These are phyloP conservation scores for Paecilomyces sp. DNA, from an alignment of 2,329 filamentous ascomycete genomes.

Conservation along the genomic window DNA sequence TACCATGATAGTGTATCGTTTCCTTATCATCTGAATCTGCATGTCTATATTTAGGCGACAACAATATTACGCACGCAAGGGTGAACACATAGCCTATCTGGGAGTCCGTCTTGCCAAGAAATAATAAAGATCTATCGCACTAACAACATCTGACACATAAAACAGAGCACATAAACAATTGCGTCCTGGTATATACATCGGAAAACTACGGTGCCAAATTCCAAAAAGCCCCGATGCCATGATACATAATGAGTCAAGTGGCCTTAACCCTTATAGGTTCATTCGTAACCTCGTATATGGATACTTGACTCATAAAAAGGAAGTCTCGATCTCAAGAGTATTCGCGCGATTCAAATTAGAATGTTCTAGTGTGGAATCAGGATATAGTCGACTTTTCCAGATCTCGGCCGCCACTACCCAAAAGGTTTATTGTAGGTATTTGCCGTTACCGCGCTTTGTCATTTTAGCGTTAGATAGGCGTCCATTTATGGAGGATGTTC, in stretches of 20 bases:
- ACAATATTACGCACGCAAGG: background rate
- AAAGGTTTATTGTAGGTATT: background rate
- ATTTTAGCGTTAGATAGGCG: background rate
- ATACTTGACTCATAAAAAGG: background rate
- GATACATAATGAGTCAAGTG: background rate
- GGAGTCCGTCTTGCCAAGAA: background rate
- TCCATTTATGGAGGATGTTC: background rate
- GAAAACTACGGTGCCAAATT: background rate
- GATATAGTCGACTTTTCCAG: background rate
- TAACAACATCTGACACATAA: background rate
- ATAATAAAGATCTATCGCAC: background rate
- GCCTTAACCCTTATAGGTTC: background rate
- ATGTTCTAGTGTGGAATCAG: background rate
- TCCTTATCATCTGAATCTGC: background rate
- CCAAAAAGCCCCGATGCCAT: background rate
- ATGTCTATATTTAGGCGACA: background rate
- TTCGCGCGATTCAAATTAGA: background rate
- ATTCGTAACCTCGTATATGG: background rate
- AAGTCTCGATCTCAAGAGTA: background rate
- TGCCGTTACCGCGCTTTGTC: background rate
- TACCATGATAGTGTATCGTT: background rate
- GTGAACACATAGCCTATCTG: background rate
- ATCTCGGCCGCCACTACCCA: background rate
- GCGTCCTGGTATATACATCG: background rate
- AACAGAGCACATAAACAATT: background rate